Conservation (phyloP, 2,329 filamentous ascomycete species). For the Periconia sp. region DNA sequence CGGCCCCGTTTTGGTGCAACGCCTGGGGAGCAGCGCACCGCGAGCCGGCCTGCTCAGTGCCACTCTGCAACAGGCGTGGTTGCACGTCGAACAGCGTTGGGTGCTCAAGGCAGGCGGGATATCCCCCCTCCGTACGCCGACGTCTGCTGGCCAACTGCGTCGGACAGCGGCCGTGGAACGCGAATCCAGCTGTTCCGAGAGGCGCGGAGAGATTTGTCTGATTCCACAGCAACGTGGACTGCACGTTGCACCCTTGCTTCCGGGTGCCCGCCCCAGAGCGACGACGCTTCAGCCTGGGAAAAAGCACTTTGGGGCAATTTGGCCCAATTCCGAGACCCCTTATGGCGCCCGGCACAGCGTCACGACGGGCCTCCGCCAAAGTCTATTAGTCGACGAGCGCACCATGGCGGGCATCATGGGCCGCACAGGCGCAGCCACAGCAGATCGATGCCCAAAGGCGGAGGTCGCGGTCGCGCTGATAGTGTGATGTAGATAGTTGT, state of each 20-base stretch:
- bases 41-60: too few species aligned
- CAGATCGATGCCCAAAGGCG: constrained; percentile 7
- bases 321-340: constrained; percentile 11
- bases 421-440: background rate
- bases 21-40: constrained; percentile 6
- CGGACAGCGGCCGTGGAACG: constrained; percentile 21
- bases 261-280: constrained; percentile 6
- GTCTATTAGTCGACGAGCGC: too few species aligned
- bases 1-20: constrained; percentile 40
- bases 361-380: background rate
- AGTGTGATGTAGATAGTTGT: too few species aligned
- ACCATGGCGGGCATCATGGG: too few species aligned
- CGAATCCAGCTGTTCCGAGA: constrained; percentile 23
- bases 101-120: too few species aligned
- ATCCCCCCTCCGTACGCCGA: too few species aligned
- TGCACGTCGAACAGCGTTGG: too few species aligned
- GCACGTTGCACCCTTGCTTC: constrained; percentile 44
- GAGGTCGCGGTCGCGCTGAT: background rate
- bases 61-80: too few species aligned
- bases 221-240: constrained; percentile 39
- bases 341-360: constrained; percentile 18
- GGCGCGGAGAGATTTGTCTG: constrained; percentile 34
- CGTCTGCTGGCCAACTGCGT: background rate
- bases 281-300: constrained; percentile 17
- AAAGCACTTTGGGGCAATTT: constrained; percentile 11